Conservation (phyloP, 2,329 filamentous ascomycete genomes). For the Xylariaceae sp. region DNA sequence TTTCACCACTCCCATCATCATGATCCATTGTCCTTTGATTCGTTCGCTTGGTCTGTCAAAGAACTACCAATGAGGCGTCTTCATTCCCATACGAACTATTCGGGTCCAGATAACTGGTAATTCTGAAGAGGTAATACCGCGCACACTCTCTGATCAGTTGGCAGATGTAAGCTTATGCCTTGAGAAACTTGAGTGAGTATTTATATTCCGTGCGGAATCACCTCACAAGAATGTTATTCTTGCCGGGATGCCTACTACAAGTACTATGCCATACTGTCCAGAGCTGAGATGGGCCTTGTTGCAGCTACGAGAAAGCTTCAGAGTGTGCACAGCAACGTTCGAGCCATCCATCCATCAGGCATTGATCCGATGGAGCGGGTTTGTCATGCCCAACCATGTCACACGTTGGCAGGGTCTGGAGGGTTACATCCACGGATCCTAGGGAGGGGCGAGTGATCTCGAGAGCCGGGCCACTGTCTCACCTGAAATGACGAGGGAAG, state of each 20-base stretch:
- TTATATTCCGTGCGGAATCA: too few relatives aligned
- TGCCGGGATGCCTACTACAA: not conserved
- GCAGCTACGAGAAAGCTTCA: not conserved
- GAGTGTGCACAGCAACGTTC: not conserved
- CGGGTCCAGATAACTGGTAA: too few relatives aligned
- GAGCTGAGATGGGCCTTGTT: not conserved
- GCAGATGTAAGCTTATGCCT: not conserved
- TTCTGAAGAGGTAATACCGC: too few relatives aligned
- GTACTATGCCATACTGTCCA: not conserved
- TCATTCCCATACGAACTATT: not conserved
- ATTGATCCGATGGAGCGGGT: constrained; percentile 5
- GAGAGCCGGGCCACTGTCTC: not conserved
- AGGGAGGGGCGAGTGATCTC: not conserved
- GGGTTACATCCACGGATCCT: constrained; percentile 7
- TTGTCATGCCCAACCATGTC: constrained; percentile 9
- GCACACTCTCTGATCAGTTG: too few relatives aligned
- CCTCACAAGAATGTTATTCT: not conserved
- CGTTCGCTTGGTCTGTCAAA: not conserved
- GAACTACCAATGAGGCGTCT: not conserved
- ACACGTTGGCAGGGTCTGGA: not conserved
- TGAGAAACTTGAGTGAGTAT: too few relatives aligned
- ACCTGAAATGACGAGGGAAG: not conserved
- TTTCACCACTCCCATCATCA: not conserved
- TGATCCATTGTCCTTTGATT: not conserved
- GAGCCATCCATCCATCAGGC: constrained; percentile 3